Percentiles rank a stretch among this genome's conserved stretches.
Conservation (phyloP, 495 filamentous ascomycete species). For the Hyaloscypha finlandica region DNA sequence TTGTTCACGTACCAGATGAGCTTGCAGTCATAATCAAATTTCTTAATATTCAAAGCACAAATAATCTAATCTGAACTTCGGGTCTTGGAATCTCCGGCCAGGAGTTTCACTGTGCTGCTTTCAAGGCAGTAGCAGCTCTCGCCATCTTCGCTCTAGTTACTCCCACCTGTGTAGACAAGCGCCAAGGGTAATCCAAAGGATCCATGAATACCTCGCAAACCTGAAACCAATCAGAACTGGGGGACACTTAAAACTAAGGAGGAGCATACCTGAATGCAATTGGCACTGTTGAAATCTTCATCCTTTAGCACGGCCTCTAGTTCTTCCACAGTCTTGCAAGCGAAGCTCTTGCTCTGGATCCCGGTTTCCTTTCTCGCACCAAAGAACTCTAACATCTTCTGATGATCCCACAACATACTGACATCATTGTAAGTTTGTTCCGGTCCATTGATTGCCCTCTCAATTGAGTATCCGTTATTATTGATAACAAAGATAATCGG, state of each 20-base stretch:
- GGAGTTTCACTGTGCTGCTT: neutral
- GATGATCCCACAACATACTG: constrained; percentile 45
- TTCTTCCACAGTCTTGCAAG: constrained; percentile 39
- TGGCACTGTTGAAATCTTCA: constrained; percentile 39
- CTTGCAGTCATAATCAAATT: neutral
- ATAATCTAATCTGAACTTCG: too few relatives aligned
- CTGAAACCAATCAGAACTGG: neutral
- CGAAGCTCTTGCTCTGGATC: constrained; percentile 31
- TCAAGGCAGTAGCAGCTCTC: neutral
- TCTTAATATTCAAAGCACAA: neutral
- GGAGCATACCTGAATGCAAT: constrained; percentile 38
- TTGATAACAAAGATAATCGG: constrained; percentile 45
- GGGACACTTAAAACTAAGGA: neutral
- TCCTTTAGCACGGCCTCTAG: constrained; percentile 41
- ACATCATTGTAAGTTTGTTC: constrained; percentile 52
- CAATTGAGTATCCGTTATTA: constrained; percentile 55
- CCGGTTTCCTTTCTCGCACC: constrained; percentile 22
- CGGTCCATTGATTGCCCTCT: constrained; percentile 52
- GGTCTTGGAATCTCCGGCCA: neutral
- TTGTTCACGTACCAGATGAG: neutral
- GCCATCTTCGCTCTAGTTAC: neutral
- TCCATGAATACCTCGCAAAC: neutral
- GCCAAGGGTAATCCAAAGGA: neutral
- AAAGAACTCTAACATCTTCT: constrained; percentile 42
- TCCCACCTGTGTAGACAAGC: neutral